Conservation (phyloP, 768 basidiomycete species). For the Suillus hirtellus region DNA sequence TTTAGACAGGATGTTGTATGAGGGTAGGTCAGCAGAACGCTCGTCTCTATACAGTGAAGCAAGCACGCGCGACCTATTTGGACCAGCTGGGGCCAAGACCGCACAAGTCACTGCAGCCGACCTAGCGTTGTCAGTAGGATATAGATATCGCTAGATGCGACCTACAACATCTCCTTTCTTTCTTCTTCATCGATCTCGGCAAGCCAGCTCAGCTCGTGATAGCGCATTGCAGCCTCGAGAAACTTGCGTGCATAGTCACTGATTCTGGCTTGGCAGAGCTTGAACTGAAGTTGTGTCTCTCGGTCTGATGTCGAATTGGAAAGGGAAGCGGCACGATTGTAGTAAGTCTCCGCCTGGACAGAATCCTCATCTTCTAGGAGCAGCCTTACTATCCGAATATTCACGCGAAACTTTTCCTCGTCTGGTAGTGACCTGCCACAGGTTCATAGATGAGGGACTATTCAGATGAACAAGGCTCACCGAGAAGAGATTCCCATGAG, state of each 20-base stretch:
- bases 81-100: constrained; percentile 95
- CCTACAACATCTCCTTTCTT: constrained; percentile 86
- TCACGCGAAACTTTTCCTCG: constrained; percentile 84
- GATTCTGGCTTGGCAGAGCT: constrained; percentile 92
- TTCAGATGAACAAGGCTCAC: constrained; percentile 74
- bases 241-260: constrained; percentile 92
- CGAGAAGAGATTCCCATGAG: constrained; percentile 80
- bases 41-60: constrained; percentile 95
- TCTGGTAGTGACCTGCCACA: constrained; percentile 61
- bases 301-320: constrained; percentile 79
- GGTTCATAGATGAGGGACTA: constrained; percentile 4
- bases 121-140: constrained; percentile 38
- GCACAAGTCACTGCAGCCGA: constrained; percentile 93
- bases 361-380: constrained; percentile 96
- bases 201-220: constrained; percentile 93
- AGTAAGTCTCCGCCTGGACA: constrained; percentile 96
- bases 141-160: constrained; percentile 18
- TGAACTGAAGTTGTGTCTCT: constrained; percentile 81
- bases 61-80: constrained; percentile 90
- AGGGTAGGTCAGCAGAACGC: constrained; percentile 74
- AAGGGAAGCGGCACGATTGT: constrained; percentile 91
- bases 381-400: constrained; percentile 92
- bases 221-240: constrained; percentile 89
- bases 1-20: constrained; percentile 90
- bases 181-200: constrained; percentile 94